phyloP scores from a whole-genome alignment of 2,329 filamentous ascomycete genomes.

The Botrytis deweyae region DNA sequence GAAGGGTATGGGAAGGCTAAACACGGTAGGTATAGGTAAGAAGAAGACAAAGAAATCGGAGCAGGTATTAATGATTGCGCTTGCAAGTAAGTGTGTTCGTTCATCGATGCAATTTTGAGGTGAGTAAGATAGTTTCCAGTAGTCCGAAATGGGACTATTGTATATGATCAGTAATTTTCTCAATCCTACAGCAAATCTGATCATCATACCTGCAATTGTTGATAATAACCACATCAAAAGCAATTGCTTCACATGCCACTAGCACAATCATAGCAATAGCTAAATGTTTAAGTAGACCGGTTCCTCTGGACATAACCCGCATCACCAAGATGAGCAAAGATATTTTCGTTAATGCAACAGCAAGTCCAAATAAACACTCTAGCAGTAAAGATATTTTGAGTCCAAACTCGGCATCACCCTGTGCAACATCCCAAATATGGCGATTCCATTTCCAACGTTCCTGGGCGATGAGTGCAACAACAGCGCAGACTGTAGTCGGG shows the following conservation, averaged over 20 bases:
- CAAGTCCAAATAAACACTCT: slow-evolving; percentile 42
- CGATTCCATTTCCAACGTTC: slow-evolving; percentile 42
- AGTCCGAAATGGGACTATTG: slow-evolving; percentile 41
- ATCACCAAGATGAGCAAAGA: slow-evolving; percentile 39
- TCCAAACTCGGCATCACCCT: slow-evolving; percentile 35
- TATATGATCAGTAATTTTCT: background rate
- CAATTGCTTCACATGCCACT: slow-evolving; percentile 36
- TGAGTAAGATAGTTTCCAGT: slow-evolving; percentile 40
- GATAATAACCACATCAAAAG: slow-evolving; percentile 41
- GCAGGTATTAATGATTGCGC: slow-evolving; percentile 58
- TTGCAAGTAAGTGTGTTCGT: slow-evolving; percentile 49
- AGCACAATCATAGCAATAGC: slow-evolving; percentile 38
- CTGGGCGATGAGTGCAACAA: slow-evolving; percentile 39
- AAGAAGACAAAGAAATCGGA: slow-evolving; percentile 55
- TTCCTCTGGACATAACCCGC: slow-evolving; percentile 41
- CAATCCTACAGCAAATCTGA: background rate
- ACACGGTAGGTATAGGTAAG: slow-evolving; percentile 49
- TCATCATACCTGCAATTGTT: slow-evolving; percentile 43
- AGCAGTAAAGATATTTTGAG: slow-evolving; percentile 42
- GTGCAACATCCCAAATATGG: slow-evolving; percentile 45
- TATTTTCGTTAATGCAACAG: slow-evolving; percentile 41
- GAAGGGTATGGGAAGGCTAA: slow-evolving; percentile 46
- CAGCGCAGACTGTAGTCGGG: slow-evolving; percentile 42
- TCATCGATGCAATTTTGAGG: slow-evolving; percentile 48
- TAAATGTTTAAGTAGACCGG: slow-evolving; percentile 37